Evolutionary conservation across 2,329 filamentous ascomycete species (phyloP).

Genomic region (Trichoderma sp.): DNA sequence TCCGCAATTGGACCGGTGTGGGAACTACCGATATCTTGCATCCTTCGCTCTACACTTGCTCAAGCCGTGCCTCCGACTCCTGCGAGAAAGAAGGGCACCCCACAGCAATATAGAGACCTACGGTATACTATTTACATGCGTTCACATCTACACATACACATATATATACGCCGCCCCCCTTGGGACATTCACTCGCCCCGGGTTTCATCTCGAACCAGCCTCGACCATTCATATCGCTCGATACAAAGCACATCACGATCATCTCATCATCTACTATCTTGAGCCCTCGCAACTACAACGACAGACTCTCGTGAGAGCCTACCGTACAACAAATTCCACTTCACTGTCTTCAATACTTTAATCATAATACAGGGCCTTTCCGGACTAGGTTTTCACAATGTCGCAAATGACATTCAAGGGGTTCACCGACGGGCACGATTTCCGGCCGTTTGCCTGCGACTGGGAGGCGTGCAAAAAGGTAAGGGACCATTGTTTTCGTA

Average conservation of each 20-base stretch:
- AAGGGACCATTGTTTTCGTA: slow-evolving; percentile 33
- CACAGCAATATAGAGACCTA: not conserved
- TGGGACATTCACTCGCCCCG: not conserved
- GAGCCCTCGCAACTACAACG: too few relatives aligned
- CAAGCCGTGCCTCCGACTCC: not conserved
- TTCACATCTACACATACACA: not conserved
- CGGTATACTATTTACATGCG: not conserved
- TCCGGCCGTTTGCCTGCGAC: slow-evolving; percentile 65
- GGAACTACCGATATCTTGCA: not conserved
- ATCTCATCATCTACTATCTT: too few relatives aligned
- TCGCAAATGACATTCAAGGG: slow-evolving; percentile 62
- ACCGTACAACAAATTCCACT: not conserved
- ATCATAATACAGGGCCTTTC: not conserved
- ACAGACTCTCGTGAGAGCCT: not conserved
- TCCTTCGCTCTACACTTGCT: not conserved
- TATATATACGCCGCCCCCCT: not conserved
- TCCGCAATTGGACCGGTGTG: slow-evolving; percentile 6
- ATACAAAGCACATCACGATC: not conserved
- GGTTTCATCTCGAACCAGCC: not conserved
- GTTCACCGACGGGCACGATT: slow-evolving; percentile 63
- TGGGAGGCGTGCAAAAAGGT: slow-evolving; percentile 66
- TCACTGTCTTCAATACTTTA: not conserved
- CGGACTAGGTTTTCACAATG: not conserved
- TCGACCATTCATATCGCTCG: not conserved
- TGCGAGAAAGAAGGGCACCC: not conserved